Evolutionary conservation across 2,329 filamentous ascomycete genomes (phyloP), one percentile per base, ranked within the genome.

Genomic region (Chalaropsis thielavioides): DNA sequence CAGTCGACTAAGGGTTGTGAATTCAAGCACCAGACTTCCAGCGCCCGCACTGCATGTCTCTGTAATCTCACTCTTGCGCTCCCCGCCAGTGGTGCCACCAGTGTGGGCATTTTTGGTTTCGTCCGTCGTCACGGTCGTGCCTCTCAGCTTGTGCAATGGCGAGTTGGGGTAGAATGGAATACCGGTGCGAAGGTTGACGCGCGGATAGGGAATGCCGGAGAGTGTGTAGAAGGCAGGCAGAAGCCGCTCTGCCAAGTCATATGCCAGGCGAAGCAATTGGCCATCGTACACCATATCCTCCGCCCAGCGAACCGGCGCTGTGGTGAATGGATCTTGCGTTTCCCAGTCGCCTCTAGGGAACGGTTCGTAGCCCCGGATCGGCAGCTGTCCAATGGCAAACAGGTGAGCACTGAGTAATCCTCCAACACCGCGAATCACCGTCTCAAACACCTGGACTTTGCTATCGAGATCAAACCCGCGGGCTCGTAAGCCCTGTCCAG

Each of bases 361-460:
- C 2, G 89, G 83, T 1, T 82, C 72, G 72, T 96, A 96, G 44
- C 88, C 88, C 15, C 80, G 78, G 64, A 97, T 96, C 0, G 94
- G 94, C 65, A 99, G 76, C 66, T 95, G 91, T 41, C 92, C 94
- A 24, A 91, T 80, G 13, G 94, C 92, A 73, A 99, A 99, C 51
- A 96, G 77, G 76, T 99, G 94, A 1, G 92, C 91, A 71, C 92
- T 96, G 69, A 99, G 76, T 65, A 99, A 78, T 0, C 94, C 94
- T 15, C 94, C 94, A 58, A 95, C 83, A 17, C 92, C 94, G 66
- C 94, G 83, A 70, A 99, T 99, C 43, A 96, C 92, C 0, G 92
- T 97, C 77, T 99, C 94, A 72, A 99, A 99, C 46, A 99, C 90
- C 76, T 99, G 92, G 1, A 99, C 94, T 75, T 97, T 99, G 77